A percentile compares a stretch with the other conserved stretches of the same genome.
phyloP scores from a whole-genome alignment of 2,329 filamentous ascomycete genomes.

The Pseudogymnoascus pannorum region DNA sequence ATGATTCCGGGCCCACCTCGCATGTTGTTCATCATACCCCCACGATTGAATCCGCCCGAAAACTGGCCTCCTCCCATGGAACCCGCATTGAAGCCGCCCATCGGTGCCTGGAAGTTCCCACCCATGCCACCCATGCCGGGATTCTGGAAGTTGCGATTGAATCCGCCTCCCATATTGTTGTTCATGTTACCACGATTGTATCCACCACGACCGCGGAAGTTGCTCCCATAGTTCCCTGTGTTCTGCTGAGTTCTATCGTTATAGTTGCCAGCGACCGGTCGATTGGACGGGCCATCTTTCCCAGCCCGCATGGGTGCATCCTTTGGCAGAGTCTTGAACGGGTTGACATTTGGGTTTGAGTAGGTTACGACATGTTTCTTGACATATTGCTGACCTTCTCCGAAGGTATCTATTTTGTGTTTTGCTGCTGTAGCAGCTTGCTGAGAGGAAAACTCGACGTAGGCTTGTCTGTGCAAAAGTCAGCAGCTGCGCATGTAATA shows the following conservation, averaged over 20 bases:
- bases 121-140: constrained; percentile 38
- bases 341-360: constrained; percentile 70
- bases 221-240: constrained; percentile 27
- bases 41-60: constrained; percentile 44
- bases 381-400: constrained; percentile 43
- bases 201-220: constrained; percentile 44
- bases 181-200: constrained; percentile 36
- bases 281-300: constrained; percentile 52
- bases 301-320: constrained; percentile 67
- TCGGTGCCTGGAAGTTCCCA: constrained; percentile 35
- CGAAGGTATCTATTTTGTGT: constrained; percentile 63
- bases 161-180: constrained; percentile 47
- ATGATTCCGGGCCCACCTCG: constrained; percentile 47
- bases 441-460: constrained; percentile 74
- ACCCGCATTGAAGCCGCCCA: constrained; percentile 41
- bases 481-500: neutral
- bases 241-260: constrained; percentile 35
- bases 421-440: constrained; percentile 84
- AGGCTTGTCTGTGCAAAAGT: constrained; percentile 53
- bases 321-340: constrained; percentile 86
- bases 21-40: constrained; percentile 45
- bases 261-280: constrained; percentile 42
- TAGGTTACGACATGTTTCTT: constrained; percentile 68
- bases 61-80: constrained; percentile 35
- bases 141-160: constrained; percentile 42